phyloP scores from a whole-genome alignment of 208 protist species.

The Sergeia podlipaevii region DNA sequence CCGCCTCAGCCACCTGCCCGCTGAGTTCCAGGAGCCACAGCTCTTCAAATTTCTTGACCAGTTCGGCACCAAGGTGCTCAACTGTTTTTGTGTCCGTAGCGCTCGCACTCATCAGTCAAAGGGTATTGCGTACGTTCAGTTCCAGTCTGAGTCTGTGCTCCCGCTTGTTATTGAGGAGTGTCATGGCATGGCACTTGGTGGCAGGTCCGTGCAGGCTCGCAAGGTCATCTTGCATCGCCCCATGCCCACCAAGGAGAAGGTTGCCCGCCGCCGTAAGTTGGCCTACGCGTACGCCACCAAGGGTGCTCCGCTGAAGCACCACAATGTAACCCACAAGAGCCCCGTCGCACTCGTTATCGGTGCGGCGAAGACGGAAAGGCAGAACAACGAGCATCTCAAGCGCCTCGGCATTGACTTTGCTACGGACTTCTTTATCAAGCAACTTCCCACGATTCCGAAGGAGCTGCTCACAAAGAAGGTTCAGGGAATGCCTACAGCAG shows the following conservation, averaged over 20 bases:
- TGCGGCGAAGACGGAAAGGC: constrained; percentile 54
- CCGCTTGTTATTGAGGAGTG: constrained; percentile 78
- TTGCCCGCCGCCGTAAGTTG: constrained; percentile 41
- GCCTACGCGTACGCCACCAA: constrained; percentile 68
- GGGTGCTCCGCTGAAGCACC: constrained; percentile 50
- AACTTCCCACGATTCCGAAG: constrained; percentile 45
- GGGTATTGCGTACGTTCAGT: constrained; percentile 87
- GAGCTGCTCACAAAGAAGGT: constrained; percentile 23
- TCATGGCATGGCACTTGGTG: constrained; percentile 82
- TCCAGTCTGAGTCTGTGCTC: constrained; percentile 65
- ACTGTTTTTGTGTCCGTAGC: constrained; percentile 89
- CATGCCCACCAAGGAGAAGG: constrained; percentile 70
- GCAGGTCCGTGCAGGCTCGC: constrained; percentile 57
- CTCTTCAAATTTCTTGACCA: constrained; percentile 85
- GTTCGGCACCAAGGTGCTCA: constrained; percentile 78
- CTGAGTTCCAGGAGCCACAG: constrained; percentile 85
- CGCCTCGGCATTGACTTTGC: constrained; percentile 67
- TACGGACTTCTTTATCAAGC: constrained; percentile 46
- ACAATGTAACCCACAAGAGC: constrained; percentile 58
- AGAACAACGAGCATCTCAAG: constrained; percentile 73
- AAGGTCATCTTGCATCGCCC: constrained; percentile 57
- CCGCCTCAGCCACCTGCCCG: constrained; percentile 74
- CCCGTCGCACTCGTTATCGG: constrained; percentile 62
- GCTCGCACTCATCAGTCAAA: constrained; percentile 80
- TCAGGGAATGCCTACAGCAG: background rate